Evolutionary conservation across 495 filamentous ascomycete genomes (phyloP).

Genomic region (Aspergillus bridgeri): DNA sequence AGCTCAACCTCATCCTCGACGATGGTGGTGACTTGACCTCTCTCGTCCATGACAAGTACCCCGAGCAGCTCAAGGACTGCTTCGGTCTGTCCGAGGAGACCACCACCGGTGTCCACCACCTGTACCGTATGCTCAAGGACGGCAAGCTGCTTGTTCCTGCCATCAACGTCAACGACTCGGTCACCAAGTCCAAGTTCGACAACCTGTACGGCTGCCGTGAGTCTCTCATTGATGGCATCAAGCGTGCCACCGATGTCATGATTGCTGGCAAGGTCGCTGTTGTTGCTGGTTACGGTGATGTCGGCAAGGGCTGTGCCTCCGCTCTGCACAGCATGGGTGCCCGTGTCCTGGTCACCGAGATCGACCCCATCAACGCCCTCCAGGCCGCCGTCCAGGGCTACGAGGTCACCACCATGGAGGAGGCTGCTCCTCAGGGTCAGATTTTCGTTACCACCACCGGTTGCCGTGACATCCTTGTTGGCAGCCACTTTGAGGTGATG

Average conservation of each 20-base stretch:
- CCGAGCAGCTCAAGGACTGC: constrained; percentile 94
- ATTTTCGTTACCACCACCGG: constrained; percentile 99
- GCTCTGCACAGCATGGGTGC: constrained; percentile 96
- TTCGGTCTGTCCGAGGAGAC: constrained; percentile 99
- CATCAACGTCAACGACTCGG: constrained; percentile 99
- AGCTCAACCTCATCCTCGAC: constrained; percentile 97
- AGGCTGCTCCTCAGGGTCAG: constrained; percentile 81
- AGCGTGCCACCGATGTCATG: constrained; percentile 99
- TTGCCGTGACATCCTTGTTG: constrained; percentile 94
- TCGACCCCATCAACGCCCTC: constrained; percentile 99
- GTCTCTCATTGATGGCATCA: constrained; percentile 98
- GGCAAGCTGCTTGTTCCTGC: constrained; percentile 86
- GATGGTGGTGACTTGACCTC: constrained; percentile 97
- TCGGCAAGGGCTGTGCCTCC: constrained; percentile 97
- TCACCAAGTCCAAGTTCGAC: constrained; percentile 99
- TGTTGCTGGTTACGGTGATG: constrained; percentile 97
- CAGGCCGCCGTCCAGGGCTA: constrained; percentile 97
- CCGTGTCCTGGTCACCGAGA: constrained; percentile 92
- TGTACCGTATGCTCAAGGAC: constrained; percentile 96
- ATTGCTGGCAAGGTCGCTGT: constrained; percentile 98
- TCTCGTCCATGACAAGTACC: constrained; percentile 96
- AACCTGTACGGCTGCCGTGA: constrained; percentile 99
- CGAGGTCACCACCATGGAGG: constrained; percentile 97
- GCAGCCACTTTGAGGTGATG: constrained; percentile 93
- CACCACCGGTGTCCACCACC: constrained; percentile 98